phyloP scores from a whole-genome alignment of 176 grass and related monocot species.

The Oryza glaberrima region DNA sequence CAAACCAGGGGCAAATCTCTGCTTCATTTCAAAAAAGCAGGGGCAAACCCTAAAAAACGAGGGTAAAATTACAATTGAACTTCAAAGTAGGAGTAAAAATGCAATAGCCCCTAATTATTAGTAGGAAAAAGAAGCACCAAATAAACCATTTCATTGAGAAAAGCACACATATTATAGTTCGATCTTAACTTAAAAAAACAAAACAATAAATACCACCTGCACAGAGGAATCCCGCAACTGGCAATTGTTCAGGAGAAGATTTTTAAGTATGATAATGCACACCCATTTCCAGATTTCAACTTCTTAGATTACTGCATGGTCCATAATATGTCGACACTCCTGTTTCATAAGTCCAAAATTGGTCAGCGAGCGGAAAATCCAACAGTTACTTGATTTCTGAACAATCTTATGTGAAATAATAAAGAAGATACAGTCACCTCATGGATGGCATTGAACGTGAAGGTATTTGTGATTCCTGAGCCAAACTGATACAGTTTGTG shows the following conservation, averaged over 20 bases:
- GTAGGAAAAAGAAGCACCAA: conserved; percentile 2
- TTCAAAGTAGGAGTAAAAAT: too few relatives aligned
- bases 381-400: not conserved
- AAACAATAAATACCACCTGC: conserved; percentile 18
- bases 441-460: conserved; percentile 19
- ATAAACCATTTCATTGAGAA: not conserved
- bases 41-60: too few relatives aligned
- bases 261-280: conserved; percentile 21
- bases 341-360: conserved; percentile 17
- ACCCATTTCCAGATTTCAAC: conserved; percentile 44
- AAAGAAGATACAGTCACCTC: conserved; percentile 20
- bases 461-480: conserved; percentile 27
- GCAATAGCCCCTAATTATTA: not conserved
- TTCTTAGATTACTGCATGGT: conserved; percentile 37
- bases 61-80: too few relatives aligned
- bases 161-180: not conserved
- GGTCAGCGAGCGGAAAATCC: not conserved
- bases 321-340: conserved; percentile 24
- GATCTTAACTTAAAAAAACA: not conserved
- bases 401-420: not conserved
- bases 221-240: not conserved
- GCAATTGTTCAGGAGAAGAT: conserved; percentile 6
- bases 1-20: too few relatives aligned
- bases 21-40: too few relatives aligned
- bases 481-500: conserved; percentile 25